A percentile compares a stretch with the other conserved stretches of the same genome.
Conservation (phyloP, 768 basidiomycete species). For the Phanerochaete sordida region DNA sequence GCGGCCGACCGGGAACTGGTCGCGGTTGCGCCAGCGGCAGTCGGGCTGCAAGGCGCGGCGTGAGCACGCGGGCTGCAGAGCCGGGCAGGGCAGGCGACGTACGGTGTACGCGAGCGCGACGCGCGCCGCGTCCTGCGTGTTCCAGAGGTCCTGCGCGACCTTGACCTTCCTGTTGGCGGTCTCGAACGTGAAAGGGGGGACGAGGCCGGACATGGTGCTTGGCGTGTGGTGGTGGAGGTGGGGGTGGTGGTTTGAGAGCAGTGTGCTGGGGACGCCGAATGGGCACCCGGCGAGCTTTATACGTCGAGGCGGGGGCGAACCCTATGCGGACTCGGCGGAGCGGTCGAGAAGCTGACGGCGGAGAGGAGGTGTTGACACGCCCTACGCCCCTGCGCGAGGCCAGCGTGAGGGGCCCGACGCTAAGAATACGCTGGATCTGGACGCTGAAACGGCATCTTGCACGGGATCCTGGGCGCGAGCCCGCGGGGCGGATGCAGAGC, state of each 20-base stretch:
- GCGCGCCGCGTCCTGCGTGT: slow-evolving; percentile 32
- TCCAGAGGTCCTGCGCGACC: slow-evolving; percentile 49
- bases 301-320: too few species aligned
- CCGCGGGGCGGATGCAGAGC: too few species aligned
- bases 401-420: too few species aligned
- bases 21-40: slow-evolving; percentile 55
- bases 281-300: too few species aligned
- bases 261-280: not conserved
- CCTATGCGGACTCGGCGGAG: too few species aligned
- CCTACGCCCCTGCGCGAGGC: too few species aligned
- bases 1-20: slow-evolving; percentile 42
- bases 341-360: too few species aligned
- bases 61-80: not conserved
- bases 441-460: too few species aligned
- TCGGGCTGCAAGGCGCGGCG: slow-evolving; percentile 23
- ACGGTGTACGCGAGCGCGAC: slow-evolving; percentile 48
- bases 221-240: too few species aligned
- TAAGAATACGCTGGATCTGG: too few species aligned
- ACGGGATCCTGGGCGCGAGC: too few species aligned
- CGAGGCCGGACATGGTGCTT: slow-evolving; percentile 16
- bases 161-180: slow-evolving; percentile 43
- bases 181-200: slow-evolving; percentile 30
- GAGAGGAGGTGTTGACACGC: too few species aligned
- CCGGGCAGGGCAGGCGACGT: not conserved
- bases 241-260: not conserved